phyloP scores from a whole-genome alignment of 1,284 basidiomycete species.

The Lignosus rhinocerotis region DNA sequence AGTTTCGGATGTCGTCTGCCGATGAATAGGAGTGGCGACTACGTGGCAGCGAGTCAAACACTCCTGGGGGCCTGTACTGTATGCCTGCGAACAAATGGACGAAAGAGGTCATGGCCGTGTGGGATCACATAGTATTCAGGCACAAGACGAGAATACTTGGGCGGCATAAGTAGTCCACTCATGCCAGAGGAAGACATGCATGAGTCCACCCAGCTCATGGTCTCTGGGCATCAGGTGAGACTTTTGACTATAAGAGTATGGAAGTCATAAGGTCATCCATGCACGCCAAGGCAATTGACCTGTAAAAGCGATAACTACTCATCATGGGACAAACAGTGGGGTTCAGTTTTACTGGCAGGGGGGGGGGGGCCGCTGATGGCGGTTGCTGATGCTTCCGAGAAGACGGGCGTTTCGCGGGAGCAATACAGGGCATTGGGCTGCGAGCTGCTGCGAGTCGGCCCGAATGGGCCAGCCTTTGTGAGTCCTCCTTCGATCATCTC shows the following conservation, averaged over 20 bases:
- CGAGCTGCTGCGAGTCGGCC: not conserved
- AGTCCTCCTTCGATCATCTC: no score
- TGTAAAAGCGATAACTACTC: no score
- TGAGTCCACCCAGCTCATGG: no score
- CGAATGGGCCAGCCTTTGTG: not conserved
- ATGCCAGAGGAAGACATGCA: not conserved
- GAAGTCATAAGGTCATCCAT: no score
- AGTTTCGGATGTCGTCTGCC: no score
- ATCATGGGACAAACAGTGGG: no score
- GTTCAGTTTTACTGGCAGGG: not conserved
- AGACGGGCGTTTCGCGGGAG: not conserved
- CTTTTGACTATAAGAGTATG: no score
- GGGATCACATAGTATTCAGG: not conserved
- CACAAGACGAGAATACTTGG: not conserved
- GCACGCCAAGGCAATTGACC: no score
- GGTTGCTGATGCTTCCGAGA: not conserved
- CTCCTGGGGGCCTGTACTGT: not conserved
- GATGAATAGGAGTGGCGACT: no score
- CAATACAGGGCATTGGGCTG: not conserved
- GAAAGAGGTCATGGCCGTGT: not conserved
- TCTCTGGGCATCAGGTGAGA: no score
- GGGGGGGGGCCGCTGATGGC: not conserved
- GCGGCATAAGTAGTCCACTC: no score
- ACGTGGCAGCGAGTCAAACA: not conserved
- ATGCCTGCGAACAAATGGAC: not conserved